phyloP scores from a whole-genome alignment of 331 rosid species.

The Rhamnella rubrinervis region DNA sequence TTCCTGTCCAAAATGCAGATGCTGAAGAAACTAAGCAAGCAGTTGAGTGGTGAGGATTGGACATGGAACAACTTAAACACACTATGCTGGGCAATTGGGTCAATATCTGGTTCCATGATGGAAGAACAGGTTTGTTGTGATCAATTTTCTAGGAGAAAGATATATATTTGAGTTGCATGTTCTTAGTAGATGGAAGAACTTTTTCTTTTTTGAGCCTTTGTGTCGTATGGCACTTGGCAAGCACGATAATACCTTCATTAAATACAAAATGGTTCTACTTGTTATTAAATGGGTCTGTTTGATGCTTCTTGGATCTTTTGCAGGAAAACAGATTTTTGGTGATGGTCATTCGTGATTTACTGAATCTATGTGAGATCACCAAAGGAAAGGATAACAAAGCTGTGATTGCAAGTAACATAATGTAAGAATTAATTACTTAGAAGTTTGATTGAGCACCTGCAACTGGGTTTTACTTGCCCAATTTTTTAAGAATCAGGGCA shows the following conservation, averaged over 20 bases:
- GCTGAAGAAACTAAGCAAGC: constrained; percentile 90
- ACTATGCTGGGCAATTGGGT: constrained; percentile 98
- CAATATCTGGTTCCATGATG: constrained; percentile 97
- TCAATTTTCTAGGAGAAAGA: constrained; percentile 8
- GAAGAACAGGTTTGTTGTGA: constrained; percentile 82
- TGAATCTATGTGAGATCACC: constrained; percentile 90
- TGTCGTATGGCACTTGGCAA: neutral
- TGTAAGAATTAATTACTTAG: constrained; percentile 46
- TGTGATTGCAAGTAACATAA: constrained; percentile 96
- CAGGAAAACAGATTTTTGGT: constrained; percentile 99
- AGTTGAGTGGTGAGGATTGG: constrained; percentile 98
- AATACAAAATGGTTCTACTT: neutral
- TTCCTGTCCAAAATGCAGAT: constrained; percentile 49
- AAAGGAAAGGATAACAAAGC: constrained; percentile 99
- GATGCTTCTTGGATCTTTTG: constrained; percentile 24
- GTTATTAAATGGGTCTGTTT: neutral
- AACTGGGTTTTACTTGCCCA: too few relatives aligned
- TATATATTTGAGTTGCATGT: neutral
- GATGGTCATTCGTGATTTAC: constrained; percentile 96
- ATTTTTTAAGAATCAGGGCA: neutral
- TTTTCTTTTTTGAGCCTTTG: neutral
- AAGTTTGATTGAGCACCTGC: constrained; percentile 2
- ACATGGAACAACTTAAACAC: constrained; percentile 98
- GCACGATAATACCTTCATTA: neutral
- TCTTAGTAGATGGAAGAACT: neutral